These are phyloP conservation scores for Eucalyptus fibrosa DNA, from an alignment of 345 rosid genomes.

Conservation along the genomic window DNA sequence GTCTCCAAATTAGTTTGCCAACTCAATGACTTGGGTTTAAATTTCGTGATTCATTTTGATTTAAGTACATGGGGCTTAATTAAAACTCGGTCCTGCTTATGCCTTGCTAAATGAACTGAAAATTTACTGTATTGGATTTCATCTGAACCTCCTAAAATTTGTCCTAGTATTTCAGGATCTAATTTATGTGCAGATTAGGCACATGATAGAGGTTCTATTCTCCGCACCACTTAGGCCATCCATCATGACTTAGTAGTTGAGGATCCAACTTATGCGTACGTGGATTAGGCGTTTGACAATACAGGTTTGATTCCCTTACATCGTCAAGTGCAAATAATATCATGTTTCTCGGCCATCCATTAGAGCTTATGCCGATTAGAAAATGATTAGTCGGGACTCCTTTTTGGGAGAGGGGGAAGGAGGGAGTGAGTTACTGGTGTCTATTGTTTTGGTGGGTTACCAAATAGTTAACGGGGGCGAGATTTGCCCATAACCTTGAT, in stretches of 20 bases:
- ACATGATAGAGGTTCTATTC: not conserved
- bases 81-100: not conserved
- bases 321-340: not conserved
- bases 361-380: not conserved
- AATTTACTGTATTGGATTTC: not conserved
- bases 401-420: too few relatives aligned
- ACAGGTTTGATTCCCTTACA: not conserved
- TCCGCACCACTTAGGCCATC: not conserved
- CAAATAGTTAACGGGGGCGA: too few relatives aligned
- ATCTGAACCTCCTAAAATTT: not conserved
- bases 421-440: too few relatives aligned
- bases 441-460: too few relatives aligned
- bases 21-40: not conserved
- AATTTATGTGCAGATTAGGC: not conserved
- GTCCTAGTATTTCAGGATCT: not conserved
- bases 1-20: not conserved
- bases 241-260: not conserved
- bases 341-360: not conserved
- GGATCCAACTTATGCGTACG: not conserved
- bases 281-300: not conserved
- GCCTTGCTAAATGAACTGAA: not conserved
- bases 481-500: too few relatives aligned
- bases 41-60: not conserved
- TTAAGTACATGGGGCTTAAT: not conserved
- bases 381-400: too few relatives aligned